These are phyloP conservation scores for Gremmenia infestans DNA, from an alignment of 2,329 filamentous ascomycete species.

Conservation along the genomic window DNA sequence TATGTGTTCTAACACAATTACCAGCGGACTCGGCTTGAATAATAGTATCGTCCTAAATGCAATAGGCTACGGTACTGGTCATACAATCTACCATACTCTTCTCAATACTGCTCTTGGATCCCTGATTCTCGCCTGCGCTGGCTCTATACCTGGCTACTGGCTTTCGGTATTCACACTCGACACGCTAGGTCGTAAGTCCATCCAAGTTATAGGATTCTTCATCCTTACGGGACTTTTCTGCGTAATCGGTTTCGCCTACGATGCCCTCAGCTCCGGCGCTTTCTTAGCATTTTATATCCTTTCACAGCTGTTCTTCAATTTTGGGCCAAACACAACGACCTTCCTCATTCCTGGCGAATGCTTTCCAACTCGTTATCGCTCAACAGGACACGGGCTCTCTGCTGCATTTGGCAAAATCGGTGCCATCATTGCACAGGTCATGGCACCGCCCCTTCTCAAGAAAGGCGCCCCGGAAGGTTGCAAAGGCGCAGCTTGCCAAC, in stretches of 20 bases:
- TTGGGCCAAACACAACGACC: constrained; percentile 61
- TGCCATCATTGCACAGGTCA: constrained; percentile 52
- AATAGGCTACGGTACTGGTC: constrained; percentile 64
- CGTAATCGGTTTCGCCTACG: constrained; percentile 56
- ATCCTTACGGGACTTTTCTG: constrained; percentile 58
- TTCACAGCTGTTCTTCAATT: constrained; percentile 61
- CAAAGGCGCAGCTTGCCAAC: constrained; percentile 43
- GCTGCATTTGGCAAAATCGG: constrained; percentile 65
- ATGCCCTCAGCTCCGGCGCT: constrained; percentile 42
- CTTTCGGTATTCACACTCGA: constrained; percentile 69
- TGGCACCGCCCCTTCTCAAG: constrained; percentile 58
- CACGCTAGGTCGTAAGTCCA: constrained; percentile 69
- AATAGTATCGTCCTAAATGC: constrained; percentile 65
- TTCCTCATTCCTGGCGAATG: constrained; percentile 62
- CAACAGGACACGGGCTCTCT: constrained; percentile 59
- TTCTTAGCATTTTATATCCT: constrained; percentile 59
- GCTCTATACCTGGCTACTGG: constrained; percentile 78
- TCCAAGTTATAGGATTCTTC: constrained; percentile 61
- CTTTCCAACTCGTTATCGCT: constrained; percentile 59
- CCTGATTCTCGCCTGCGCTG: constrained; percentile 71
- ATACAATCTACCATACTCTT: constrained; percentile 62
- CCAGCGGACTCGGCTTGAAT: constrained; percentile 63
- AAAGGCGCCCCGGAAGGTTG: constrained; percentile 49
- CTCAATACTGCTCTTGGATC: constrained; percentile 72
- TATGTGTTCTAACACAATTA: too few species aligned